Base-by-base conservation (phyloP, 768 basidiomycete genomes). In the Auriscalpium vulgare region DNA sequence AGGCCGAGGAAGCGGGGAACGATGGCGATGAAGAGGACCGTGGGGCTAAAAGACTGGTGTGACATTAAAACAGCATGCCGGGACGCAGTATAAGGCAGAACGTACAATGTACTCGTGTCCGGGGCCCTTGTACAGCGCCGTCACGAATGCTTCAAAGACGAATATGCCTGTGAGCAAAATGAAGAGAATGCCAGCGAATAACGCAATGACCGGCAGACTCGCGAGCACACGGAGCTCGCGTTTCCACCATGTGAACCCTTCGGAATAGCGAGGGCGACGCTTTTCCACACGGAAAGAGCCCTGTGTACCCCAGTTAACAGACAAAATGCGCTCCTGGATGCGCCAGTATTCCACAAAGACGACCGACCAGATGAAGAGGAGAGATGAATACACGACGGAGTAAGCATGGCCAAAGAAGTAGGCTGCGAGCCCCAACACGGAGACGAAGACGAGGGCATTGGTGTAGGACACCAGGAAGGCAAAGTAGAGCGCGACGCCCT, bases 331-430 rank as follows among this genome's bases (percentile, higher is more conserved):
- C 69, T 98, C 91, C 56, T 82, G 82, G 38, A 97, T 79, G 34
- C 88, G 80, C 95, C 95, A 99, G 75, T 84, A 87, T 68, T 97
- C 94, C 58, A 95, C 87, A 64, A 95, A 95, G 17, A 79, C 69
- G 48, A 92, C 76, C 0, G 88, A 85, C 90, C 95, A 99, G 3
- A 93, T 54, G n/a, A 84, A 80, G 48, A 95, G 72, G 19, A 89
- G 70, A 53, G 78, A 70, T 0, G 91, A 91, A 68, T 93, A 97
- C 4, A 81, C 47, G 10, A 87, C 79, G 9, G 87, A 86, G 70
- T 93, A 97, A 0, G 86, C 80, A 1, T 78, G 76, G 29, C 82
- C 79, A 64, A 88, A 77, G 70, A 83, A 78, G 72, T 84, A 91
- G 67, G 84, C 86, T 17, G 80, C 50, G 48, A 83, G 63, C 1